A percentile compares a stretch with the other conserved stretches of the same genome.
Evolutionary conservation across 805 yeast species (phyloP).

Genomic region (Zygotorulaspora chibaensis): DNA sequence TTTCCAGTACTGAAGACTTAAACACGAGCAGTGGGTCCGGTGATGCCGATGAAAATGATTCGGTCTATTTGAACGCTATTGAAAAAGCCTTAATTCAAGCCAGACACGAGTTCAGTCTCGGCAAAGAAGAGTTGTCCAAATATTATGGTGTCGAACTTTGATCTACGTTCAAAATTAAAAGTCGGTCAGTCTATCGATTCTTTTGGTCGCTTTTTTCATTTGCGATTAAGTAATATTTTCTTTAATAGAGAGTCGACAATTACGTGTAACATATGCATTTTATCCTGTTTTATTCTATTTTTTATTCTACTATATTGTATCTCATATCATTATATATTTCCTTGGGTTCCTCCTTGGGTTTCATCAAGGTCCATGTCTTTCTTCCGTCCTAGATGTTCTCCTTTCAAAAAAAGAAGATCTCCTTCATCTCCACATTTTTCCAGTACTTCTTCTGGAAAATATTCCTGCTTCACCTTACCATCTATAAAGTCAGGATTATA

Average conservation of each 20-base stretch:
- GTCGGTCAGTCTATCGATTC: background rate
- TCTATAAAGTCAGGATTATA: slow-evolving; percentile 77
- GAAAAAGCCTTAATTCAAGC: slow-evolving; percentile 46
- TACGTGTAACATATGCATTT: slow-evolving; percentile 12
- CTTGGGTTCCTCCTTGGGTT: background rate
- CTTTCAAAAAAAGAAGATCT: slow-evolving; percentile 45
- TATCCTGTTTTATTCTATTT: background rate
- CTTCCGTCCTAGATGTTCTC: slow-evolving; percentile 50
- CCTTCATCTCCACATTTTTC: slow-evolving; percentile 25
- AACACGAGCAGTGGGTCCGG: slow-evolving; percentile 16
- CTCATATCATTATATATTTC: background rate
- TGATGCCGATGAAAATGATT: slow-evolving; percentile 35
- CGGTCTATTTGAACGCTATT: slow-evolving; percentile 41
- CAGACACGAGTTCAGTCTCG: slow-evolving; percentile 43
- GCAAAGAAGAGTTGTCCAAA: slow-evolving; percentile 43
- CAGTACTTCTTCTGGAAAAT: slow-evolving; percentile 60
- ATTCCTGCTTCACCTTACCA: slow-evolving; percentile 71
- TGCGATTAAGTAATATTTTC: background rate
- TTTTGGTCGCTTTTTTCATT: slow-evolving; percentile 1
- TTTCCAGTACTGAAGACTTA: slow-evolving; percentile 9
- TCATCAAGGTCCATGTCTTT: slow-evolving; percentile 40
- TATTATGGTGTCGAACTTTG: slow-evolving; percentile 40
- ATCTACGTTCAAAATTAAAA: background rate
- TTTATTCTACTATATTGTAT: background rate
- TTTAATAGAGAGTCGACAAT: background rate